These are phyloP conservation scores for Ostreobium quekettii DNA, from an alignment of 139 green algal genomes.

Conservation along the genomic window DNA sequence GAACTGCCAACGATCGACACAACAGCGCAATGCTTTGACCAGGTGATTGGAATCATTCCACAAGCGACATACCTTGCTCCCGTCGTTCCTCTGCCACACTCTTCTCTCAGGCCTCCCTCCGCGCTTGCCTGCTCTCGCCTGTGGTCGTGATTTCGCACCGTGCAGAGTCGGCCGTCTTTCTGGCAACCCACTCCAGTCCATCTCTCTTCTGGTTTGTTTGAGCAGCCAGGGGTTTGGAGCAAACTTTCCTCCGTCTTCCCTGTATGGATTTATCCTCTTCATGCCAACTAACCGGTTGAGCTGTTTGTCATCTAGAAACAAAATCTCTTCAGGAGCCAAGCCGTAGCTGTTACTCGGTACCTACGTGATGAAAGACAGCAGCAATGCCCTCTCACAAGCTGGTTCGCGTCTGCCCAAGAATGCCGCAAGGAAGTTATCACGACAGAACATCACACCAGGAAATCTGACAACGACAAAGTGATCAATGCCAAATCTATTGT, in stretches of 20 bases:
- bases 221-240: too few relatives aligned
- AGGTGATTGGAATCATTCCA: too few relatives aligned
- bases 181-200: too few relatives aligned
- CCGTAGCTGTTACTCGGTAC: constrained; percentile 69
- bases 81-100: too few relatives aligned
- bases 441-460: not conserved
- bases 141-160: too few relatives aligned
- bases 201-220: too few relatives aligned
- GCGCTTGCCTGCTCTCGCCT: too few relatives aligned
- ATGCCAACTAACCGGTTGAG: constrained; percentile 73
- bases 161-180: too few relatives aligned
- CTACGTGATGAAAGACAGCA: constrained; percentile 6
- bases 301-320: constrained; percentile 67
- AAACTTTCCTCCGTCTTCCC: constrained; percentile 36
- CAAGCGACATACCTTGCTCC: too few relatives aligned
- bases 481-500: not conserved
- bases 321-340: constrained; percentile 66
- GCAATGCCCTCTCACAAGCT: not conserved
- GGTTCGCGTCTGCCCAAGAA: not conserved
- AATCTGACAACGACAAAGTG: not conserved
- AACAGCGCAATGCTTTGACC: too few relatives aligned
- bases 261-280: constrained; percentile 80
- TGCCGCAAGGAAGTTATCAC: not conserved
- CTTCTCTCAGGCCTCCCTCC: too few relatives aligned
- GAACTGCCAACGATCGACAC: too few relatives aligned